phyloP scores from a whole-genome alignment of 108 stramenopile species.

The Skeletonema potamos region DNA sequence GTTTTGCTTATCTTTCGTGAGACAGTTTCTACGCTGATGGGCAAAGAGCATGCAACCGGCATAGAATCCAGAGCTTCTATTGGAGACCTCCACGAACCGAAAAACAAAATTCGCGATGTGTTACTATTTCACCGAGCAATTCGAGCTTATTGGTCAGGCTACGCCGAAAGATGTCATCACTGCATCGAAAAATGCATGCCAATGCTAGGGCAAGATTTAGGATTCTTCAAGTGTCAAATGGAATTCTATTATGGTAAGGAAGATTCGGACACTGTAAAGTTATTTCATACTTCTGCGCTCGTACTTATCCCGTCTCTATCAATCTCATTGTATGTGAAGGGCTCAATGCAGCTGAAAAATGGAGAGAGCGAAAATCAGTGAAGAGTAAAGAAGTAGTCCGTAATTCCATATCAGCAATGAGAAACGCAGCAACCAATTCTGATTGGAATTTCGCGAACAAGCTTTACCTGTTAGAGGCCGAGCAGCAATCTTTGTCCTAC shows the following conservation, averaged over 20 bases:
- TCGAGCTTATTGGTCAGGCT: slow-evolving; percentile 15
- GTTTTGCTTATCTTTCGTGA: slow-evolving; percentile 10
- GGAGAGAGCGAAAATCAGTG: neutral
- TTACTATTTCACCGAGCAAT: neutral
- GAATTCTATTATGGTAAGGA: neutral
- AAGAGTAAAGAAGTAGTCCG: neutral
- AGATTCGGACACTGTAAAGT: too few relatives aligned
- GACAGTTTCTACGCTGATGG: slow-evolving; percentile 21
- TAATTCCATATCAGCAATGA: neutral
- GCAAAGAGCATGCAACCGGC: neutral
- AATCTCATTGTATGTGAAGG: neutral
- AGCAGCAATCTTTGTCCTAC: slow-evolving; percentile 3
- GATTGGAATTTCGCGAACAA: slow-evolving; percentile 26
- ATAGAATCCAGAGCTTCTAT: neutral
- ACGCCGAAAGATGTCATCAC: slow-evolving; percentile 1
- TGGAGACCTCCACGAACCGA: neutral
- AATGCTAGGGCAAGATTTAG: neutral
- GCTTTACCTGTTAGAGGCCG: slow-evolving; percentile 3
- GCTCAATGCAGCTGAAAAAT: neutral
- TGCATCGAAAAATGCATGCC: neutral
- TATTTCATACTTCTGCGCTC: neutral
- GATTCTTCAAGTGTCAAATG: neutral
- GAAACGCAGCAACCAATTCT: neutral
- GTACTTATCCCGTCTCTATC: neutral
- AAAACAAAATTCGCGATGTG: neutral